Conservation (phyloP, 1,284 basidiomycete species). For the Cutaneotrichosporon dermatis region DNA sequence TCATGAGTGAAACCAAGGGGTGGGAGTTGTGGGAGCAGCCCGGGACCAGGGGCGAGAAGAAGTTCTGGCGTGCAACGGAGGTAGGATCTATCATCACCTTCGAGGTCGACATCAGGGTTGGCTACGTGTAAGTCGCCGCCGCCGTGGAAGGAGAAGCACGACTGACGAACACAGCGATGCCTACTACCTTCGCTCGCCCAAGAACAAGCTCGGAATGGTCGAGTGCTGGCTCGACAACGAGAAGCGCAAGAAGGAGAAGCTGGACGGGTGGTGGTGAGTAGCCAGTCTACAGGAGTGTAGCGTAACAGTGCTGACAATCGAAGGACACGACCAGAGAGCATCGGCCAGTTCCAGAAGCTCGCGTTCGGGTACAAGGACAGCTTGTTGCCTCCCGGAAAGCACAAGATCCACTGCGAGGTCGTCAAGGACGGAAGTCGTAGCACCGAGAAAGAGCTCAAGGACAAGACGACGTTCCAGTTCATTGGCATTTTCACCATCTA, state of each 20-base stretch:
- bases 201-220: constrained; percentile 39
- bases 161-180: constrained; percentile 28
- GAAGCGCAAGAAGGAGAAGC: constrained; percentile 21
- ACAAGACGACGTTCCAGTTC: constrained; percentile 4
- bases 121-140: constrained; percentile 21
- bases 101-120: constrained; percentile 35
- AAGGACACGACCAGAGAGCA: background rate
- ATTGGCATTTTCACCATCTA: constrained; percentile 3
- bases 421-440: background rate
- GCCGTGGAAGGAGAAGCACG: too few relatives aligned
- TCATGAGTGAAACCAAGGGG: background rate
- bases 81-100: constrained; percentile 36
- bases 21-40: background rate
- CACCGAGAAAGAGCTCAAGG: constrained; percentile 1
- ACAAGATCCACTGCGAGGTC: constrained; percentile 5
- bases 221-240: constrained; percentile 43
- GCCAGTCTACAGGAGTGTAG: too few relatives aligned
- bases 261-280: constrained; percentile 36
- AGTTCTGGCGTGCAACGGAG: constrained; percentile 15
- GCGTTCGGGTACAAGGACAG: background rate
- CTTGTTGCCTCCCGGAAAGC: background rate
- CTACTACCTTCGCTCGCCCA: constrained; percentile 37
- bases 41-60: constrained; percentile 3
- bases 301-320: background rate
- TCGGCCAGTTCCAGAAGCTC: constrained; percentile 5